Conservation (phyloP, 1,284 basidiomycete species). For the Trichosporon sp. region DNA sequence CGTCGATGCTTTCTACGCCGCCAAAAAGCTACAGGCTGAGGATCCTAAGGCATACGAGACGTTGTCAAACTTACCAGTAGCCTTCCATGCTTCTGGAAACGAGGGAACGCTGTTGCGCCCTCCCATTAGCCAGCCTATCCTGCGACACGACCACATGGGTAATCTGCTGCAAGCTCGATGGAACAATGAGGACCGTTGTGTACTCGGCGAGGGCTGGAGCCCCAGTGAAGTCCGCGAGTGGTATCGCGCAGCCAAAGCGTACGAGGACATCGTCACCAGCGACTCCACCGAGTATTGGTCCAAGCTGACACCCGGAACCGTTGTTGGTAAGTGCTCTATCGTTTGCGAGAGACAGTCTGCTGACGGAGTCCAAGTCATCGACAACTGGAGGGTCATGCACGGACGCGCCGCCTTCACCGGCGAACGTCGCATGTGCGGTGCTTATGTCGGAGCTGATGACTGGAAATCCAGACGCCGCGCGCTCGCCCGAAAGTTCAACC, state of each 20-base stretch:
- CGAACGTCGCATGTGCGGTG: slow-evolving; percentile 85
- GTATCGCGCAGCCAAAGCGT: slow-evolving; percentile 77
- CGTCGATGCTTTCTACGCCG: slow-evolving; percentile 91
- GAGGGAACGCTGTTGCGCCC: slow-evolving; percentile 60
- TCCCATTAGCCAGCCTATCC: slow-evolving; percentile 55
- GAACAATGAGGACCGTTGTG: slow-evolving; percentile 92
- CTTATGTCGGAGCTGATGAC: slow-evolving; percentile 88
- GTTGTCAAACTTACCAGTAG: slow-evolving; percentile 65
- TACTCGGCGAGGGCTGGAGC: slow-evolving; percentile 57
- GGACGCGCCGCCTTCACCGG: slow-evolving; percentile 86
- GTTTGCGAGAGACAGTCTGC: background rate
- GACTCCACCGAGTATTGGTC: slow-evolving; percentile 86
- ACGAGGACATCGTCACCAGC: slow-evolving; percentile 70
- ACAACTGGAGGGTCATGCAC: slow-evolving; percentile 92
- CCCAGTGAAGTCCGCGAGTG: slow-evolving; percentile 62
- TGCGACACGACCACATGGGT: slow-evolving; percentile 59
- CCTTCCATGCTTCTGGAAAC: slow-evolving; percentile 85
- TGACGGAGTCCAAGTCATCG: slow-evolving; percentile 59
- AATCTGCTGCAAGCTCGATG: slow-evolving; percentile 75
- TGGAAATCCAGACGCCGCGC: slow-evolving; percentile 70
- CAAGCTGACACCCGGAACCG: slow-evolving; percentile 76
- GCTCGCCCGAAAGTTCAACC: slow-evolving; percentile 40
- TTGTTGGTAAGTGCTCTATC: slow-evolving; percentile 59
- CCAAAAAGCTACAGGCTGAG: slow-evolving; percentile 66
- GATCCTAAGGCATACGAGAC: slow-evolving; percentile 68